These are phyloP conservation scores for Naganishia onofrii DNA, from an alignment of 768 basidiomycete species.

Conservation along the genomic window DNA sequence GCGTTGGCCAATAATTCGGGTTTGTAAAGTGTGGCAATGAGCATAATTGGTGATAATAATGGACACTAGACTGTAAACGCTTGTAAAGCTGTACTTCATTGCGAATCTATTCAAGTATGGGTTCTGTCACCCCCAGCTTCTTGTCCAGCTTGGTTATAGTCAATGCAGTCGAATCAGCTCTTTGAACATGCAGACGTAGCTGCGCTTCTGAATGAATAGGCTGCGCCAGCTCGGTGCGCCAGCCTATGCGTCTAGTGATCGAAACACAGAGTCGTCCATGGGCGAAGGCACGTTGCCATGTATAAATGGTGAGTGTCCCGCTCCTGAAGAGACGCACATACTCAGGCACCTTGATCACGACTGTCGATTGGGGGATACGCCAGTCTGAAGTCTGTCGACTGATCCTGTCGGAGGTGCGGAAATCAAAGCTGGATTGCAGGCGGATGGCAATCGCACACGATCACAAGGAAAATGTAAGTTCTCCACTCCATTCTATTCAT, in stretches of 20 bases:
- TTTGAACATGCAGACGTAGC: background rate
- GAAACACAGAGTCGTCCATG: too few relatives aligned
- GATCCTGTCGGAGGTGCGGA: background rate
- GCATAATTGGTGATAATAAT: constrained; percentile 9
- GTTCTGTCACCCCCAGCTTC: background rate
- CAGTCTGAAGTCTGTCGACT: too few relatives aligned
- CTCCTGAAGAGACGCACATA: too few relatives aligned
- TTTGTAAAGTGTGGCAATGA: background rate
- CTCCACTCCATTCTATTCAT: background rate
- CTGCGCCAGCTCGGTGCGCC: background rate
- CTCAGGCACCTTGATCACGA: background rate
- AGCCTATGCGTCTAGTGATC: background rate
- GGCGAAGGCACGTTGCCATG: too few relatives aligned
- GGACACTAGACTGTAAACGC: constrained; percentile 2
- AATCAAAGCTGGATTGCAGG: background rate
- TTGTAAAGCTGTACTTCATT: background rate
- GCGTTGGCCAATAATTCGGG: background rate
- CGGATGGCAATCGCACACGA: background rate
- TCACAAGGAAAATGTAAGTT: background rate
- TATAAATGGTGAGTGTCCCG: background rate
- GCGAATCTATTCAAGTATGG: background rate
- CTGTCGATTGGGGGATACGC: background rate
- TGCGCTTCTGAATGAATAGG: background rate
- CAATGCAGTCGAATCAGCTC: background rate
- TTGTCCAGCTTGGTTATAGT: too few relatives aligned